These are phyloP conservation scores for Exophiala sp. DNA, from an alignment of 2,329 filamentous ascomycete species.

Conservation along the genomic window DNA sequence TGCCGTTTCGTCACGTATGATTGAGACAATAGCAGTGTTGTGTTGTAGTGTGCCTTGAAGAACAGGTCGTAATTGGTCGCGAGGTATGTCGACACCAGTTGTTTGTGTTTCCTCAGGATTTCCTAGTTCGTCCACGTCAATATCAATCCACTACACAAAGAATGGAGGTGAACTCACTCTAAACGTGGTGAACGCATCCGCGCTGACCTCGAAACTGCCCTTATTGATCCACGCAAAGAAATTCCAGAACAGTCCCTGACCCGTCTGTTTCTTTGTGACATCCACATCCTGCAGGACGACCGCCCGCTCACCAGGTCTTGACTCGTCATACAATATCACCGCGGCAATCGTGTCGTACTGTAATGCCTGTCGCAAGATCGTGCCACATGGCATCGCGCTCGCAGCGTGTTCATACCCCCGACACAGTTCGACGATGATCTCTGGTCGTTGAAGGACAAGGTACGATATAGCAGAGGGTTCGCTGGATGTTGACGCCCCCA, in stretches of 20 bases:
- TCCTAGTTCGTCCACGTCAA: slow-evolving; percentile 54
- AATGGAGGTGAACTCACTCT: slow-evolving; percentile 56
- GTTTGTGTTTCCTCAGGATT: slow-evolving; percentile 90
- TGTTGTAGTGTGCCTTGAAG: slow-evolving; percentile 70
- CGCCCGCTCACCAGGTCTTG: slow-evolving; percentile 67
- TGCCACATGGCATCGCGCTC: slow-evolving; percentile 86
- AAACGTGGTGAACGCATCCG: slow-evolving; percentile 97
- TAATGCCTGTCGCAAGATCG: slow-evolving; percentile 80
- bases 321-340: slow-evolving; percentile 89
- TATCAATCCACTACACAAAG: too few species aligned
- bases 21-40: slow-evolving; percentile 79
- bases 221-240: slow-evolving; percentile 98
- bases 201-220: slow-evolving; percentile 92
- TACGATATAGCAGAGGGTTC: slow-evolving; percentile 85
- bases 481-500: slow-evolving; percentile 56
- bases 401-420: slow-evolving; percentile 86
- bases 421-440: slow-evolving; percentile 83
- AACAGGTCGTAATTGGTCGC: slow-evolving; percentile 88
- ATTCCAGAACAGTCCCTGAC: slow-evolving; percentile 87
- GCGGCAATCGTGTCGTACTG: slow-evolving; percentile 90
- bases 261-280: slow-evolving; percentile 69
- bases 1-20: slow-evolving; percentile 98
- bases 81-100: slow-evolving; percentile 82
- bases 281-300: slow-evolving; percentile 76
- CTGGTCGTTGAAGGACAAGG: slow-evolving; percentile 79